Base-by-base conservation (phyloP, 2,329 filamentous ascomycete species). In the Aspergillus terreus region DNA sequence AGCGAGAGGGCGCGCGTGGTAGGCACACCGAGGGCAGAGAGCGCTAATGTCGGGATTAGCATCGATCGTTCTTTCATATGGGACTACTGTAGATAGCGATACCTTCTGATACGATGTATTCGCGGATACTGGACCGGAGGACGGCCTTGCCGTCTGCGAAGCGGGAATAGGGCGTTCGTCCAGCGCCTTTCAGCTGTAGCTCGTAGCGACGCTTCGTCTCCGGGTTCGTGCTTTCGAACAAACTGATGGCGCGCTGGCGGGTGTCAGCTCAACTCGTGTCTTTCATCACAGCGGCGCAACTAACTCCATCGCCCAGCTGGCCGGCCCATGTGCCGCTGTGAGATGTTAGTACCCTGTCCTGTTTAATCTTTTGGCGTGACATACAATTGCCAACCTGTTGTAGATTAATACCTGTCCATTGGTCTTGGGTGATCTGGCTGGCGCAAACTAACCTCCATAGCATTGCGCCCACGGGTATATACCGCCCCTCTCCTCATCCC, bases 391-490 rank as follows among this genome's bases (percentile, higher is more conserved):
- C 76, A 78, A 38, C 75, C 75, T 75, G 47, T 6, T 36, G 47
- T 19, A 23, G 40, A 27, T 63, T 50, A 67, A 54, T 27, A 54
- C 57, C 45, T 21, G 19, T 38, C 35, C 6, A 42, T 43, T 6
- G 14, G 12, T 35, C 36, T 45, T 25, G 23, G n/a, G 6, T 41
- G 7, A 47, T 12, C 9, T 17, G 10, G n/a, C 21, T 12, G 17
- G 84, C 65, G 85, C 80, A 64, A 81, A 84, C 64, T 58, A 59
- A 51, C 92, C 92, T 51, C 94, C 94, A 69, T 99, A 99, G 74
- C 94, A 97, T 73, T 99, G 94, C 30, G 94, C 92, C 94, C 94
- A 99, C 0, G 94, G 92, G 68, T 99, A 99, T 41, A 94, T 84
- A n/a, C 88, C 87, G 17, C 88, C 87, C 52, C 83, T 75, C 21